Base-by-base conservation (phyloP, 257 asterid genomes). In the Penstemon barbatus region DNA sequence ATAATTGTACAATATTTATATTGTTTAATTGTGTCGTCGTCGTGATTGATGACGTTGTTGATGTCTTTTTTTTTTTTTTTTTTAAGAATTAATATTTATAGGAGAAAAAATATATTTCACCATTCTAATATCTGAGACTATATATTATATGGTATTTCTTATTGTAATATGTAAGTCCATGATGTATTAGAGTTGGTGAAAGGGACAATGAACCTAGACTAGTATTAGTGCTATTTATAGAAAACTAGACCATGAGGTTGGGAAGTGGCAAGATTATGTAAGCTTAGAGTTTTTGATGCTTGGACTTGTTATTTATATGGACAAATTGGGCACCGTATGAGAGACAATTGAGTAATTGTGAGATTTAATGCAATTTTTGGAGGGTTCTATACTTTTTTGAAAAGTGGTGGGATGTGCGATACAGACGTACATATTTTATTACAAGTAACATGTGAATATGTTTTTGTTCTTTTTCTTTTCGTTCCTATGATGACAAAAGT, bases 181-280 rank as follows among this genome's bases (percentile, higher is more conserved):
- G 82, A 80, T 63, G 76, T 74, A 71, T 74, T 37, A 10, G 71
- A 63, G 57, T 59, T 61, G 82, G 81, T 77, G 71, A 36, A 15
- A 10, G 54, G 4, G 10, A 7, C 10, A 45, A n/a, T n/a, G n/a
- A n/a, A n/a, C n/a, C n/a, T n/a, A n/a, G n/a, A n/a, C n/a, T n/a
- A n/a, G n/a, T n/a, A 15, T 7, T 33, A 57, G 6, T 54, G 37
- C 36, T 54, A 54, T 18, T 2, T 4, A 42, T 42, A 4, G 46
- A 7, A 42, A 42, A 7, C 46, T 42, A 42, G 46, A 42, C 5
- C 33, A 42, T 5, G 68, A 58, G n/a, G n/a, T n/a, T n/a, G n/a
- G n/a, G n/a, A n/a, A n/a, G n/a, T n/a, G n/a, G n/a, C n/a, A n/a
- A n/a, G n/a, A n/a, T n/a, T n/a, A n/a, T n/a, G n/a, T n/a, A n/a